phyloP scores from a whole-genome alignment of 1,139 yeast genomes.

The Lodderomyces jiufengensis region DNA sequence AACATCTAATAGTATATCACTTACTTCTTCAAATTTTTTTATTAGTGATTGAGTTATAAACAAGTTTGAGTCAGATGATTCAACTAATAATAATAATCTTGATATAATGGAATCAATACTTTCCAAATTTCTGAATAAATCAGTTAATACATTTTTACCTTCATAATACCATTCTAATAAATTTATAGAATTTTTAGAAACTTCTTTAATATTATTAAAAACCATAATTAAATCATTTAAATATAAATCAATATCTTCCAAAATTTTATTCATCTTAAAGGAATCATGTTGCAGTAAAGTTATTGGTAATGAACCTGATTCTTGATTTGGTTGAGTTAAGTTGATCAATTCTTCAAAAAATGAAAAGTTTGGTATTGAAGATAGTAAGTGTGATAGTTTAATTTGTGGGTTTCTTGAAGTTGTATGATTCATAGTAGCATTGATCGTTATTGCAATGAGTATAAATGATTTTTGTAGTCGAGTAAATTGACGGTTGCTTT shows the following conservation, averaged over 20 bases:
- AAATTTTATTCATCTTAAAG: slow-evolving; percentile 26
- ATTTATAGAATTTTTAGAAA: slow-evolving; percentile 6
- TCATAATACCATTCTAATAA: slow-evolving; percentile 46
- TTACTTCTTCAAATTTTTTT: slow-evolving; percentile 30
- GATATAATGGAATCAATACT: slow-evolving; percentile 47
- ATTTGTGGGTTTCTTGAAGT: slow-evolving; percentile 5
- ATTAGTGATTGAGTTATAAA: slow-evolving; percentile 13
- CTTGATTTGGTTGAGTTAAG: slow-evolving; percentile 16
- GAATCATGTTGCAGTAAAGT: slow-evolving; percentile 30
- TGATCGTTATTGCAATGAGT: background rate
- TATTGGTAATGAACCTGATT: slow-evolving; percentile 6
- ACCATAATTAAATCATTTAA: slow-evolving; percentile 19
- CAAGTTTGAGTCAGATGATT: slow-evolving; percentile 21
- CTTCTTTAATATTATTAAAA: slow-evolving; percentile 15
- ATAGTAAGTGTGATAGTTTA: slow-evolving; percentile 11
- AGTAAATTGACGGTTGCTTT: background rate
- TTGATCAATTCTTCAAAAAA: slow-evolving; percentile 30
- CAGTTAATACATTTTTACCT: slow-evolving; percentile 41
- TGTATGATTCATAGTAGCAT: slow-evolving; percentile 9
- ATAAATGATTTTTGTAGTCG: too few relatives aligned
- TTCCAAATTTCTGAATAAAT: slow-evolving; percentile 35
- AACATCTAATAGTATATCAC: slow-evolving; percentile 39
- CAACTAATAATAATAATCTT: slow-evolving; percentile 30
- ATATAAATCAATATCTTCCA: slow-evolving; percentile 31
- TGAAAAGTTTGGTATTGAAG: slow-evolving; percentile 26